These are phyloP conservation scores for Puccinia hordei DNA, from an alignment of 1,284 basidiomycete species.

Conservation along the genomic window DNA sequence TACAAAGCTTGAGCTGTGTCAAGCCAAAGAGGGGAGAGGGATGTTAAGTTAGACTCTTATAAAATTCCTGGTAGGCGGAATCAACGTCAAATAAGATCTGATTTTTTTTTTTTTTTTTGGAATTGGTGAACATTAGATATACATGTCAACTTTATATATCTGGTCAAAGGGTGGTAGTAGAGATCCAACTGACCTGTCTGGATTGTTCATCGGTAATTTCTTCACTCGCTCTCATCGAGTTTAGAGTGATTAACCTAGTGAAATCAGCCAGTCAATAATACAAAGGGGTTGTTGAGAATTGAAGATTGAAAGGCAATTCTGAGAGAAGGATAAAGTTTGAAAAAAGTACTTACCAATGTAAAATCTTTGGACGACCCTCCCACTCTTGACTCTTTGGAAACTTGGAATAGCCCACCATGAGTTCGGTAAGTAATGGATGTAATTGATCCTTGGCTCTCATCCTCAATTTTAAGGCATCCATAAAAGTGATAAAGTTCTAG, in stretches of 20 bases:
- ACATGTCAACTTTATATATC: neutral
- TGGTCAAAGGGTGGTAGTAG: neutral
- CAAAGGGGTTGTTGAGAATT: neutral
- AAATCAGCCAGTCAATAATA: neutral
- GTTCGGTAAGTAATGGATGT: slow-evolving; percentile 88
- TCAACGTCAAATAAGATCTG: slow-evolving; percentile 95
- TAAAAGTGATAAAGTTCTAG: slow-evolving; percentile 95
- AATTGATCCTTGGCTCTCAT: slow-evolving; percentile 94
- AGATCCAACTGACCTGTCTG: slow-evolving; percentile 70
- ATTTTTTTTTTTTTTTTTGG: too few relatives aligned
- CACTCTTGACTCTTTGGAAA: slow-evolving; percentile 91
- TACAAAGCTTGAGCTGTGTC: neutral
- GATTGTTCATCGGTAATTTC: slow-evolving; percentile 95
- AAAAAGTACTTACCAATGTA: slow-evolving; percentile 73
- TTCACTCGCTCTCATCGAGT: slow-evolving; percentile 94
- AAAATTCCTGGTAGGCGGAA: slow-evolving; percentile 93
- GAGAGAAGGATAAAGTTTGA: slow-evolving; percentile 8
- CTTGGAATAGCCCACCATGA: slow-evolving; percentile 85
- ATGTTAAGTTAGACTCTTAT: slow-evolving; percentile 70
- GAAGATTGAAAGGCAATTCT: neutral
- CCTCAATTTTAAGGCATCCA: slow-evolving; percentile 92
- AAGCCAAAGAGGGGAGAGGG: too few relatives aligned
- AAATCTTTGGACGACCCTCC: slow-evolving; percentile 89
- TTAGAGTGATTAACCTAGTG: slow-evolving; percentile 86
- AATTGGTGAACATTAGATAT: neutral